phyloP scores from a whole-genome alignment of 106 monocot species.

The Alisma plantagoaquatica region DNA sequence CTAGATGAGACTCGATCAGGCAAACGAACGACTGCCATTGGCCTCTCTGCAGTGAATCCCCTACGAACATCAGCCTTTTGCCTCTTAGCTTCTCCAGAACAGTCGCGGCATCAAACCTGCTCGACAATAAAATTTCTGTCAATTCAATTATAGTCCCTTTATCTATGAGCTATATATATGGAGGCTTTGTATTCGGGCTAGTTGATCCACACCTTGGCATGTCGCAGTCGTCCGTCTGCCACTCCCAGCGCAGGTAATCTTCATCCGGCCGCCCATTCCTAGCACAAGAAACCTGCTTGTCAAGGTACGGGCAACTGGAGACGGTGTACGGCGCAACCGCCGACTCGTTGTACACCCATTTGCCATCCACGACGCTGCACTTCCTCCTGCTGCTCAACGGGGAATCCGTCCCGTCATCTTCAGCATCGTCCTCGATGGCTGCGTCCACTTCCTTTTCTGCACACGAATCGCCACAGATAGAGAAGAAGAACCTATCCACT shows the following conservation, averaged over 20 bases:
- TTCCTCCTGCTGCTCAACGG: constrained; percentile 23
- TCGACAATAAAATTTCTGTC: background rate
- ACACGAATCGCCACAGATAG: too few species aligned
- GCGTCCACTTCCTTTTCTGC: constrained; percentile 3
- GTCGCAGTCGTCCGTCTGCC: constrained; percentile 61
- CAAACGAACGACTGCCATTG: constrained; percentile 33
- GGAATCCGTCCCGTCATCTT: background rate
- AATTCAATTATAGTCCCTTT: too few species aligned
- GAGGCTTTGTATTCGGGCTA: too few species aligned
- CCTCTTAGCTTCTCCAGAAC: constrained; percentile 11
- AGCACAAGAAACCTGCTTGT: constrained; percentile 36
- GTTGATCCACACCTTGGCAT: constrained; percentile 92
- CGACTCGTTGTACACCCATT: constrained; percentile 59
- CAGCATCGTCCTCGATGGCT: constrained; percentile 16
- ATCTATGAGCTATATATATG: too few species aligned
- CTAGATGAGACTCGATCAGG: constrained; percentile 43
- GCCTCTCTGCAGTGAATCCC: constrained; percentile 14
- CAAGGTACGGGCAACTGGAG: constrained; percentile 64
- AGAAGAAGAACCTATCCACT: too few species aligned
- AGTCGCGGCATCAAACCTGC: constrained; percentile 7
- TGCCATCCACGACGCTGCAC: constrained; percentile 57
- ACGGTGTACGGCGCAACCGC: constrained; percentile 37
- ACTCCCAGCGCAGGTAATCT: constrained; percentile 71
- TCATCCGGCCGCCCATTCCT: constrained; percentile 75
- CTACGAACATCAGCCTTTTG: constrained; percentile 16